Evolutionary conservation across 257 asterid genomes (phyloP).

Genomic region (Euphrasia confusa): DNA sequence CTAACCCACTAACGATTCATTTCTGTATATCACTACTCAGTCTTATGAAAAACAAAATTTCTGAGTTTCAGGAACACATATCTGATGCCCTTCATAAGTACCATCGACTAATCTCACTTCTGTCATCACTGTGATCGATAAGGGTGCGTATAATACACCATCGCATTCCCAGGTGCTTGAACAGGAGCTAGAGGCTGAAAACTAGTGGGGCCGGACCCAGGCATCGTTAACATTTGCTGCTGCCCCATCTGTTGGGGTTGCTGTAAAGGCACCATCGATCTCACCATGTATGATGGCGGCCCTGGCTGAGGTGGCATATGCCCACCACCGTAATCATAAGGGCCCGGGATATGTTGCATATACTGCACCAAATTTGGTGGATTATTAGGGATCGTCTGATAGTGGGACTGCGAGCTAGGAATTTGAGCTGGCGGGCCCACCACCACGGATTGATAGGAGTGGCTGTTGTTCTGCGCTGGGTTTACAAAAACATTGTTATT

Average conservation of each 20-base stretch:
- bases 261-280: constrained; percentile 51
- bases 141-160: constrained; percentile 58
- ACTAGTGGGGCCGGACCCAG: constrained; percentile 36
- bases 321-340: constrained; percentile 47
- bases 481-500: not conserved
- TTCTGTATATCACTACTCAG: constrained; percentile 17
- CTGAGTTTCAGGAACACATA: constrained; percentile 8
- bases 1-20: constrained; percentile 4
- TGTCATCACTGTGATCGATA: constrained; percentile 46
- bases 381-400: constrained; percentile 45
- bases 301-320: constrained; percentile 45
- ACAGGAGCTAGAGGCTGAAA: constrained; percentile 52
- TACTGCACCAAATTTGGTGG: constrained; percentile 55
- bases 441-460: constrained; percentile 38
- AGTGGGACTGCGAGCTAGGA: constrained; percentile 46
- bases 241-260: constrained; percentile 37
- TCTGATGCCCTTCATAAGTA: not conserved
- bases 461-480: constrained; percentile 23
- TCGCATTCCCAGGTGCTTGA: constrained; percentile 67
- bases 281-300: constrained; percentile 53
- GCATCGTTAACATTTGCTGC: constrained; percentile 37
- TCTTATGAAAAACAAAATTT: constrained; percentile 30
- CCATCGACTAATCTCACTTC: not conserved
- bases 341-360: constrained; percentile 46
- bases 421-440: constrained; percentile 29